These are phyloP conservation scores for Atkinsonella hypoxylon DNA, from an alignment of 2,329 filamentous ascomycete genomes.

Conservation along the genomic window DNA sequence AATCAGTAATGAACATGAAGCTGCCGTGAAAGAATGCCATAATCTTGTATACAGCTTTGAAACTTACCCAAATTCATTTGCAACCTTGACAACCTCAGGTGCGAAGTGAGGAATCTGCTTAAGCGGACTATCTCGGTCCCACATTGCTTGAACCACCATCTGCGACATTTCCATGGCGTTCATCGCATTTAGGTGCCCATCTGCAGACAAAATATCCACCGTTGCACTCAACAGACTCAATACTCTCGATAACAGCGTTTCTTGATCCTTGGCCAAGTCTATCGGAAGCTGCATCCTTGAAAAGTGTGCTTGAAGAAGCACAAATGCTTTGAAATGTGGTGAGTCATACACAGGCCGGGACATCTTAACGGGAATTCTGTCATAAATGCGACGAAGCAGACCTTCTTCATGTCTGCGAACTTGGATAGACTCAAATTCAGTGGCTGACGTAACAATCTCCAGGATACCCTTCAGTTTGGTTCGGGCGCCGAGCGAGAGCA, in stretches of 20 bases:
- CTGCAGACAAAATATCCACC: constrained; percentile 89
- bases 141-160: constrained; percentile 98
- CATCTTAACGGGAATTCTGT: constrained; percentile 92
- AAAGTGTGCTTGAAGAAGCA: constrained; percentile 95
- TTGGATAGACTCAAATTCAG: constrained; percentile 91
- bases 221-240: constrained; percentile 81
- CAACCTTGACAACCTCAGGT: constrained; percentile 69
- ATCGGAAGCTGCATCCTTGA: constrained; percentile 93
- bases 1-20: constrained; percentile 18
- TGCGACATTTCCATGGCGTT: constrained; percentile 98
- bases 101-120: constrained; percentile 97
- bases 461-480: constrained; percentile 96
- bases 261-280: constrained; percentile 92
- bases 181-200: constrained; percentile 94
- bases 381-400: constrained; percentile 83
- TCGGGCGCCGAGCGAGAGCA: constrained; percentile 74
- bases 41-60: neutral
- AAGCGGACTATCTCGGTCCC: constrained; percentile 91
- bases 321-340: constrained; percentile 97
- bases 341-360: constrained; percentile 74
- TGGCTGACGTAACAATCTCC: constrained; percentile 93
- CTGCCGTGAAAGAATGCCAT: too few relatives aligned
- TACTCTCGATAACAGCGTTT: constrained; percentile 72
- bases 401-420: constrained; percentile 86
- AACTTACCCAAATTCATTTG: constrained; percentile 62